Base-by-base conservation (phyloP, 495 filamentous ascomycete species). In the Penicillium lividum region DNA sequence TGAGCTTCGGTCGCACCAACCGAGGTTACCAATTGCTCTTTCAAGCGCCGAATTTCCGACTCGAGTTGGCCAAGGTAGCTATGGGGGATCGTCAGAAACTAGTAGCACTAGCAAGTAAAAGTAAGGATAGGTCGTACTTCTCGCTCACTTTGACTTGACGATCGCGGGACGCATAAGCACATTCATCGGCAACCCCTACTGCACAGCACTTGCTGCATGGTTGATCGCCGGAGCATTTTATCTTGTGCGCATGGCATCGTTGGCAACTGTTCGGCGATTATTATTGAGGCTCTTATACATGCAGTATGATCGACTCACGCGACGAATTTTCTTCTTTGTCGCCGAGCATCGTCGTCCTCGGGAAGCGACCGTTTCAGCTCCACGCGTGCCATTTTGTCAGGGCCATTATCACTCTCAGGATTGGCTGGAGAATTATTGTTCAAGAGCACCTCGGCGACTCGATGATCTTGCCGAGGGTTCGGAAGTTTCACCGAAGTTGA, bases 221-320 rank as follows among this genome's bases (percentile, higher is more conserved):
- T 48, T 70, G 64, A 7, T 72, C 73, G 5, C 76, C 77, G 2
- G 76, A 77, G 46, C 76, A 80, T 62, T 77, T 80, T 33, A 80
- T 77, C 52, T 78, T 80, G 54, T 76, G 76, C 10, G 69, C 38
- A 68, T 80, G 76, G 60, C 76, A 80, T 64, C 76, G 66, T 56
- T 77, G 69, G 50, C 77, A 80, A 13, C 74, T 78, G 54, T 53
- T 13, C 18, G 7, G 54, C 22, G 25, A 34, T 7, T 43, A 57
- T 63, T 18, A 63, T 54, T 29, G 16, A 5, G 49, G 13, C 40
- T 4, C 38, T 33, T 33, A n/a, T 9, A 33, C 5, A n/a, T 31
- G 5, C 54, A 18, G 48, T 11, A 10, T 33, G 6, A 16, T 34
- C 40, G 31, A 63, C 61, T 43, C 61, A 77, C 74, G 74, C 74